These are phyloP conservation scores for Cordia subcordata DNA, from an alignment of 257 asterid genomes.

Conservation along the genomic window DNA sequence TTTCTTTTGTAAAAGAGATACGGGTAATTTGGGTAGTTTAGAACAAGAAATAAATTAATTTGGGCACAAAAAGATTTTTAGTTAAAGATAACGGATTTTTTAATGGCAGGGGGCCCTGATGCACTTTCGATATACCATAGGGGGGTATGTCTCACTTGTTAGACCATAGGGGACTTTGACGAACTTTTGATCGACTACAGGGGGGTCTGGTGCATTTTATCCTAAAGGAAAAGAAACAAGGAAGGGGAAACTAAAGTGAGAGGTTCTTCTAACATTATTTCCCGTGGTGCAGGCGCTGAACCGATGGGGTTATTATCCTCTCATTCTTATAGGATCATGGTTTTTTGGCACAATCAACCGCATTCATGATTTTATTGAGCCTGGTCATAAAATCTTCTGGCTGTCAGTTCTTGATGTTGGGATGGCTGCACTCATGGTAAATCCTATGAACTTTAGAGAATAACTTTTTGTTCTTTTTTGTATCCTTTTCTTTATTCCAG, in stretches of 20 bases:
- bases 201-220: too few species aligned
- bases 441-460: conserved; percentile 1
- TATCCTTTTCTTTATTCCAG: background rate
- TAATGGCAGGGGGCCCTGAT: too few species aligned
- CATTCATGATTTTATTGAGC: conserved; percentile 87
- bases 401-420: conserved; percentile 96
- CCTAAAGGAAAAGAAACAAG: background rate
- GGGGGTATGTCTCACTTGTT: too few species aligned
- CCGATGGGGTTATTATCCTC: conserved; percentile 98
- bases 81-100: too few species aligned
- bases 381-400: conserved; percentile 89
- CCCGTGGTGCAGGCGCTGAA: conserved; percentile 60
- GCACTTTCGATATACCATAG: too few species aligned
- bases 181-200: too few species aligned
- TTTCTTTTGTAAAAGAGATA: too few species aligned
- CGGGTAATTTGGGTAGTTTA: too few species aligned
- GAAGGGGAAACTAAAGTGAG: background rate
- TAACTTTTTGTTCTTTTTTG: background rate
- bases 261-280: background rate
- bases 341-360: conserved; percentile 95
- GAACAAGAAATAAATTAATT: too few species aligned
- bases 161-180: too few species aligned
- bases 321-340: conserved; percentile 95
- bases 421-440: conserved; percentile 96
- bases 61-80: too few species aligned